phyloP scores from a whole-genome alignment of 345 rosid species.

The Populus davidiana region DNA sequence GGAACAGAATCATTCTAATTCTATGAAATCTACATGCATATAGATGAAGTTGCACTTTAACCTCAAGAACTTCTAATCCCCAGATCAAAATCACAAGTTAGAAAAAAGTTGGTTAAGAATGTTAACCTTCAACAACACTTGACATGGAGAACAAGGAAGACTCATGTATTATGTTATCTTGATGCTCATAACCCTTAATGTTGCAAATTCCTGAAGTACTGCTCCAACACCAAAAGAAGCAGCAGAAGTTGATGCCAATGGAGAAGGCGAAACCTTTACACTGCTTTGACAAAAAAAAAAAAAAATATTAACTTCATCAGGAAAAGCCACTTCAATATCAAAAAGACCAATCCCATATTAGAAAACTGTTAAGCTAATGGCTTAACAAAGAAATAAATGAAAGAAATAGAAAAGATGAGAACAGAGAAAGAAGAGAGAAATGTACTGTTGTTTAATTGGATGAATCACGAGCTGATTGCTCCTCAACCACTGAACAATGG shows the following conservation, averaged over 20 bases:
- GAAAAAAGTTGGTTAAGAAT: background rate
- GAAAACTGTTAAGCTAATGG: no score
- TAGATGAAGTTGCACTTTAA: background rate
- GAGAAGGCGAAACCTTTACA: slow-evolving; percentile 47
- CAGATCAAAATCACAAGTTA: background rate
- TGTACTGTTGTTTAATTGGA: no score
- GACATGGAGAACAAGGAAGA: background rate
- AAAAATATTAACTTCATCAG: slow-evolving; percentile 15
- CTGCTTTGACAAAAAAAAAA: slow-evolving; percentile 27
- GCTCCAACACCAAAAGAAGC: slow-evolving; percentile 9
- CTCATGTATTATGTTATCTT: background rate
- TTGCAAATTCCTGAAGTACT: background rate
- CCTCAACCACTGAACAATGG: no score
- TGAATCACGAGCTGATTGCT: no score
- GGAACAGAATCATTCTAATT: background rate
- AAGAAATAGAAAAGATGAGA: no score
- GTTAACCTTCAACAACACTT: background rate
- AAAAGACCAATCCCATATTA: no score
- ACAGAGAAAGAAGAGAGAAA: no score
- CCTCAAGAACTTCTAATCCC: background rate
- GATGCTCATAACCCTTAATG: no score
- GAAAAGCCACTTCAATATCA: background rate
- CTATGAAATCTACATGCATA: background rate
- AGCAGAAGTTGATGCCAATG: slow-evolving; percentile 22
- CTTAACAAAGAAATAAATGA: no score